A percentile compares a stretch with the other conserved stretches of the same genome.
Conservation (phyloP, 768 basidiomycete species). For the Naganishia friedmannii region DNA sequence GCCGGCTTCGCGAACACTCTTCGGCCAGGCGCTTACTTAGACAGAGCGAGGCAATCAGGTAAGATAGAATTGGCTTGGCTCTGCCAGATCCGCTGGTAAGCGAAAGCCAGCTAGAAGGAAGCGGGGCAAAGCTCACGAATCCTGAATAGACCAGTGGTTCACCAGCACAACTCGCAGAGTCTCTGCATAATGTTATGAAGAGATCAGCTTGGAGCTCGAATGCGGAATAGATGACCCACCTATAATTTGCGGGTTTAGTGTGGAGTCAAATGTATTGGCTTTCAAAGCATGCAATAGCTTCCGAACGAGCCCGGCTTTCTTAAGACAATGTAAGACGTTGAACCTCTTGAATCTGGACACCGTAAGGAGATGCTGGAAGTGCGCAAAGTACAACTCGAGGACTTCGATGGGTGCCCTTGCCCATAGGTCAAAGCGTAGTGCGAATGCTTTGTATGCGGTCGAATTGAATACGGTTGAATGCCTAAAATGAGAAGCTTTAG, state of each 20-base stretch:
- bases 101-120: background rate
- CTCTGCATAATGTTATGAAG: constrained; percentile 23
- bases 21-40: background rate
- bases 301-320: constrained; percentile 68
- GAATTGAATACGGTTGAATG: constrained; percentile 71
- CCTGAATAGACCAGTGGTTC: constrained; percentile 47
- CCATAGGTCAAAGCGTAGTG: constrained; percentile 90
- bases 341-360: constrained; percentile 72
- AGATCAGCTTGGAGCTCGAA: background rate
- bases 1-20: too few relatives aligned
- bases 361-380: constrained; percentile 71
- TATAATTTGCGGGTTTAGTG: constrained; percentile 63
- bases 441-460: constrained; percentile 75
- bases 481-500: constrained; percentile 43
- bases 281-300: constrained; percentile 79
- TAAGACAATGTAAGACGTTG: constrained; percentile 70
- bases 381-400: constrained; percentile 74
- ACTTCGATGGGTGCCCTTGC: constrained; percentile 67
- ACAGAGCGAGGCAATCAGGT: constrained; percentile 75
- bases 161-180: constrained; percentile 38
- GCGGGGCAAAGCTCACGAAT: constrained; percentile 35
- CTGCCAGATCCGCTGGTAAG: constrained; percentile 18
- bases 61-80: constrained; percentile 82
- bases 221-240: constrained; percentile 29
- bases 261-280: constrained; percentile 68